Evolutionary conservation across 2,329 filamentous ascomycete genomes (phyloP), one percentile per base, ranked within the genome.

Genomic region (Calycina marina): DNA sequence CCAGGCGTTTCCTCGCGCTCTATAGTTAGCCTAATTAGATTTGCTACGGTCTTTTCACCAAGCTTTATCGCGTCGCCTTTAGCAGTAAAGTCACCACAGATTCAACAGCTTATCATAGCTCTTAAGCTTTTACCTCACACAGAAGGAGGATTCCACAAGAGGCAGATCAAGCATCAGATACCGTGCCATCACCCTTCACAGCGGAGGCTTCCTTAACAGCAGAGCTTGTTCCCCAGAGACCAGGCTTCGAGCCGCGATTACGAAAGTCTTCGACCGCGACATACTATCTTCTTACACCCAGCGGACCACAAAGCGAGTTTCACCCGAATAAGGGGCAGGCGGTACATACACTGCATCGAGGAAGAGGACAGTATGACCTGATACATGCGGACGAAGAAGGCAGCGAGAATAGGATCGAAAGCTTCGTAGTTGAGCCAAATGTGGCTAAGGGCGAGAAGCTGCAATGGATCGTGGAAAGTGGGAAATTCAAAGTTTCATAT

Each of bases 381-480:
- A 65, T 81, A 18, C 70, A 78, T 41, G 63, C 63, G 6, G 62
- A 69, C 43, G 62, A 67, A 50, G 50, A 28, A 18, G 42, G 45
- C 4, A 45, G 44, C 30, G 44, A 36, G 38, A 65, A 65, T 27
- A 54, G 61, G 11, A 52, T 79, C n/a, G 74, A 80, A 54, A 67
- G 60, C 5, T 80, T 77, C 43, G 51, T 73, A 3, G 76, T 80
- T 1, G 76, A 74, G 0, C 59, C 58, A 9, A 56, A 75, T 47
- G 55, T 78, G 4, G 57, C 56, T 4, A 52, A 47, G 0, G 75
- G 73, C 1, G 76, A 81, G 57, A 65, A 50, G 48, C 41, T 76
- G 46, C 72, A 78, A 50, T 81, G 75, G 75, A 59, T 77, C 38
- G 74, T 82, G 5, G 71, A 77, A 32, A 74, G 75, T 0, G 73